Base-by-base conservation (phyloP, 1,284 basidiomycete species). In the Papiliotrema fonsecae region DNA sequence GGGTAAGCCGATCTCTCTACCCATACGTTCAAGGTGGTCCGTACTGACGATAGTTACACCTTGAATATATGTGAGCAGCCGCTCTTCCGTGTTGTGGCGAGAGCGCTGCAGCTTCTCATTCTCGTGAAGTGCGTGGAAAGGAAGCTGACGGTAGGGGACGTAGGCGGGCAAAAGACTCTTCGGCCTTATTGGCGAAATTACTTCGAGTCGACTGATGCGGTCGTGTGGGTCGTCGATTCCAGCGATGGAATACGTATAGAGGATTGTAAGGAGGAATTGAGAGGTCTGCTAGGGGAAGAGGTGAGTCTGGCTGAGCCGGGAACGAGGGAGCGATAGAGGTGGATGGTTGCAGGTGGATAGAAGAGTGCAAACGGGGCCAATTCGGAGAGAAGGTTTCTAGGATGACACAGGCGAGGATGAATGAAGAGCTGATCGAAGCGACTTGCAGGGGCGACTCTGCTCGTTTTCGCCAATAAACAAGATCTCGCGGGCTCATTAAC, bases 401-500 rank as follows among this genome's bases (percentile, higher is more conserved):
- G n/a, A n/a, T n/a, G n/a, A n/a, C n/a, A n/a, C n/a, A n/a, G n/a
- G n/a, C n/a, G n/a, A n/a, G n/a, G n/a, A n/a, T n/a, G n/a, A n/a
- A n/a, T n/a, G n/a, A 25, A 11, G 22, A 6, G 44, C 44, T 40
- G 27, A 35, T 27, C 14, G 28, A 64, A 97, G 89, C 81, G 94
- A 61, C 76, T 98, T 35, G 84, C 90, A 44, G 93, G 94, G 18
- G 94, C 94, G 37, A 94, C 92, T 16, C 79, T 99, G 43, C 81
- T 99, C 36, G 84, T 99, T 42, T 90, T 98, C 69, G 96, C 96
- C n/a, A 99, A 99, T 76, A 99, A 99, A 75, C 93, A 97, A 73
- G 96, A 99, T 74, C 81, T 98, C 30, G 80, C 81, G 34, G 90
- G 92, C 25, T 87, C 93, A 0, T 82, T 97, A 81, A 81, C 81